Conservation (phyloP, 1,284 basidiomycete species). For the Boletellus dicymbophilus region DNA sequence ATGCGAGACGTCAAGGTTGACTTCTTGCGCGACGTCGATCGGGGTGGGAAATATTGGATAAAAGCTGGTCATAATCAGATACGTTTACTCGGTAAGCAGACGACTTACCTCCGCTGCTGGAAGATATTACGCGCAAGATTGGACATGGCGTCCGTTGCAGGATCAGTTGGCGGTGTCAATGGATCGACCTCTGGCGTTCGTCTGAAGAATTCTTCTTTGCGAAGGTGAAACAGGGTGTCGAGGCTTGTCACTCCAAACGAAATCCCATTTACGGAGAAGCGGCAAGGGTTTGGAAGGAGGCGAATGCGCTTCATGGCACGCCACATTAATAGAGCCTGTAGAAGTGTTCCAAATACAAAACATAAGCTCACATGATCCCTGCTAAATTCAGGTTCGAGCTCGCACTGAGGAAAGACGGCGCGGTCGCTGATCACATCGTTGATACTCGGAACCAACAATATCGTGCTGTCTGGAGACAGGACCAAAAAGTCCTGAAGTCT, state of each 20-base stretch:
- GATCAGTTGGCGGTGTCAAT: conserved; percentile 42
- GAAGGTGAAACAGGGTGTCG: conserved; percentile 88
- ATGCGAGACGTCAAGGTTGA: conserved; percentile 89
- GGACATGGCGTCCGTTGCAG: conserved; percentile 73
- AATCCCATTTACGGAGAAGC: conserved; percentile 85
- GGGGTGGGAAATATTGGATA: conserved; percentile 95
- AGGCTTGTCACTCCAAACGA: conserved; percentile 79
- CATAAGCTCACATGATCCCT: conserved; percentile 47
- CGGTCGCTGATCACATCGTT: conserved; percentile 82
- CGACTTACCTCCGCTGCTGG: conserved; percentile 77
- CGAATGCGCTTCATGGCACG: conserved; percentile 69
- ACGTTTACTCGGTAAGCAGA: background rate
- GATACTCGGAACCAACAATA: conserved; percentile 82
- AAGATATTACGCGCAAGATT: conserved; percentile 81
- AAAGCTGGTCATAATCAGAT: conserved; percentile 56
- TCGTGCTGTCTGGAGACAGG: conserved; percentile 64
- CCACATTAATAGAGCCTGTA: background rate
- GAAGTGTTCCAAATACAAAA: background rate
- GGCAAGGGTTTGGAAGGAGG: conserved; percentile 85
- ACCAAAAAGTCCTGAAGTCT: conserved; percentile 63
- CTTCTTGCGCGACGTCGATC: conserved; percentile 67
- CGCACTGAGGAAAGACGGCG: conserved; percentile 86
- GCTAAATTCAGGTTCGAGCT: conserved; percentile 51
- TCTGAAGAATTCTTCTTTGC: conserved; percentile 82
- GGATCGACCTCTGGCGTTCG: conserved; percentile 66